Evolutionary conservation across 2,329 filamentous ascomycete genomes (phyloP).

Genomic region (Pleoardoris graminearum): DNA sequence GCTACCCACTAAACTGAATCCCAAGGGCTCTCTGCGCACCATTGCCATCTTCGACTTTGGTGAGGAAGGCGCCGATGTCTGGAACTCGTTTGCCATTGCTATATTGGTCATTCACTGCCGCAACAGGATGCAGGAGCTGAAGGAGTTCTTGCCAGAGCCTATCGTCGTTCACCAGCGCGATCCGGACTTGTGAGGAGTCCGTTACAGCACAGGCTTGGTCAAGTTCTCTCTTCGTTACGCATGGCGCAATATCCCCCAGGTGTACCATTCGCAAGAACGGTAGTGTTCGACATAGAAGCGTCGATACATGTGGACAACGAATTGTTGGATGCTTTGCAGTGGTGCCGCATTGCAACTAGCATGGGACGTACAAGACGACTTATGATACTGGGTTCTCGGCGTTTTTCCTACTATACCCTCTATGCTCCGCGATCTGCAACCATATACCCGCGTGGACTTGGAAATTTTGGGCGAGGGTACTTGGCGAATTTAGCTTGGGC

Average conservation of each 20-base stretch:
- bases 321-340: background rate
- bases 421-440: conserved; percentile 5
- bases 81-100: conserved; percentile 62
- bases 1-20: conserved; percentile 35
- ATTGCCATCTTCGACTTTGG: conserved; percentile 60
- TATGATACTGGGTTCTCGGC: background rate
- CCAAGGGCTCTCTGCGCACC: conserved; percentile 38
- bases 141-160: conserved; percentile 38
- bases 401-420: background rate
- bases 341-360: background rate
- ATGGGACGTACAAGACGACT: background rate
- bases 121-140: conserved; percentile 53
- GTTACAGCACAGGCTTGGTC: background rate
- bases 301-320: no score
- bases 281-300: no score
- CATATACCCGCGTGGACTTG: background rate
- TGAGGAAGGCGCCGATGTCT: conserved; percentile 59
- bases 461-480: no score
- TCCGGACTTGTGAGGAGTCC: conserved; percentile 31
- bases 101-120: conserved; percentile 59
- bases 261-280: no score
- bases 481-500: background rate
- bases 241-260: background rate
- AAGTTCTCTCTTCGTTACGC: background rate
- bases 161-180: conserved; percentile 23